Conservation (phyloP, 2,329 filamentous ascomycete species). For the Paecilomyces variotii region DNA sequence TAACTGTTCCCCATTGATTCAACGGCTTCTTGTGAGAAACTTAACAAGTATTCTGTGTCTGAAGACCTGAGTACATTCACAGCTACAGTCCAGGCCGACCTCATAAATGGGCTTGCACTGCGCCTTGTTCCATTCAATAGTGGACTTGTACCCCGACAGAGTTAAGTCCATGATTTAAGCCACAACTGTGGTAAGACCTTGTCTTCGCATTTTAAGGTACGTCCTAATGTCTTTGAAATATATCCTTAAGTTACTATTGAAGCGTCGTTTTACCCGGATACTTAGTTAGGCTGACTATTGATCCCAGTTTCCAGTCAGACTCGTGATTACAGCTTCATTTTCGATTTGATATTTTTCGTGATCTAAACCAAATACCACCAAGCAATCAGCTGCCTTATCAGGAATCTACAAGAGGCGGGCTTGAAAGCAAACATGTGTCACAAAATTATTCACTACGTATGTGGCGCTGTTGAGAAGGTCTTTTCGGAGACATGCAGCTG, state of each 20-base stretch:
- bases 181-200: not conserved
- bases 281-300: not conserved
- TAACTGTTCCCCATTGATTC: not conserved
- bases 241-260: not conserved
- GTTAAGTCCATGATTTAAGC: too few species aligned
- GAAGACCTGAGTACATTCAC: not conserved
- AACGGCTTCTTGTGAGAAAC: not conserved
- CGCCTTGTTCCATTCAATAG: not conserved
- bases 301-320: not conserved
- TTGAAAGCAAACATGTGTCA: constrained; percentile 9
- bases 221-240: not conserved
- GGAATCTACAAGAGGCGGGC: not conserved
- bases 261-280: not conserved
- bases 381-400: not conserved
- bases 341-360: not conserved
- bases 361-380: not conserved
- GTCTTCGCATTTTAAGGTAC: not conserved
- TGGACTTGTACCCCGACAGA: not conserved
- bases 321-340: not conserved
- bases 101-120: not conserved
- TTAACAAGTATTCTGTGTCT: not conserved
- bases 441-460: constrained; percentile 10
- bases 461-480: constrained; percentile 12
- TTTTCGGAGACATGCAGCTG: constrained; percentile 10
- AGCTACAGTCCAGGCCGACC: not conserved